Base-by-base conservation (phyloP, 2,329 filamentous ascomycete genomes). In the Elsinoe fawcettii region DNA sequence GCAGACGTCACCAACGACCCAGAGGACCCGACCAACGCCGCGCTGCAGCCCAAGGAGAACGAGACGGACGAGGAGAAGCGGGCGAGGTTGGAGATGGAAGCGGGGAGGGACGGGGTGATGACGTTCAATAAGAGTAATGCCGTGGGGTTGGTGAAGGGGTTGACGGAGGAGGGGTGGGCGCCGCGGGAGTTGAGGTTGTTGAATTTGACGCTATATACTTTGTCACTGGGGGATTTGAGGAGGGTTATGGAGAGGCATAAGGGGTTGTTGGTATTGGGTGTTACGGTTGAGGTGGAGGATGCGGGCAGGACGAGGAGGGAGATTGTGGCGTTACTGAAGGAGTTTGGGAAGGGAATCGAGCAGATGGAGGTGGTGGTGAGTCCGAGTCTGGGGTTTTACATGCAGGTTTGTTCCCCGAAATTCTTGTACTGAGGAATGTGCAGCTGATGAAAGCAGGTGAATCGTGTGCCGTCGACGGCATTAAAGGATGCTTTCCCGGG, bases 201-300 rank as follows among this genome's bases (percentile, higher is more conserved):
- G 61, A 75, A 76, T 62, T 63, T 67, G 9, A 75, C 73, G 8
- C 62, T 76, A 43, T 76, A 75, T 60, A 73, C 71, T 0, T 47
- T 77, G 3, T 66, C 63, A 6, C 44, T 67, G 5, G 61, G 64
- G 27, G 67, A 74, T 16, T 62, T 76, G 30, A 60, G 60, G 25
- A 64, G 62, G 25, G 62, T 76, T 2, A 54, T 75, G 18, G 63
- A 62, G n/a, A 63, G 60, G 51, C 71, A 74, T 60, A 68, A 66
- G 54, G 65, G 67, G 3, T 49, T 75, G 6, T 69, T 73, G 66
- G 68, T 75, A 8, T 54, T 75, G 41, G 70, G 68, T 53, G 60
- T 67, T 2, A 73, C 71, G 18, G 58, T 75, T 0, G 66, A 70
- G 22, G 63, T 73, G 3, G 70, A 72, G 60, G 64, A 67, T 7